Evolutionary conservation across 495 filamentous ascomycete species (phyloP).

Genomic region (Acidiella bohemica): DNA sequence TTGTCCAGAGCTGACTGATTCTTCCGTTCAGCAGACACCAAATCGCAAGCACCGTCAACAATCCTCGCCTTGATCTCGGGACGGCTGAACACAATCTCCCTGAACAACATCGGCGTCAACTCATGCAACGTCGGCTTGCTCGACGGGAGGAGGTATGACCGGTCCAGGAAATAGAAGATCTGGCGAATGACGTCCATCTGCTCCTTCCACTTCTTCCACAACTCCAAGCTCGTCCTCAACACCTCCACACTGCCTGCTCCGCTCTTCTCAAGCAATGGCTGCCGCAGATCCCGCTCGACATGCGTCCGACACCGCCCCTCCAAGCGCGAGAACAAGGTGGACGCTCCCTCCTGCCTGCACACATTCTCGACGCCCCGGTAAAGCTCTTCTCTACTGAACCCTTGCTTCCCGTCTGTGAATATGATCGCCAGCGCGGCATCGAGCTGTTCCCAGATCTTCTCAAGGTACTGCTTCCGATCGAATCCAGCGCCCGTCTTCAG

Average conservation of each 20-base stretch:
- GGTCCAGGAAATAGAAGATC: conserved; percentile 85
- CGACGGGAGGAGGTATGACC: conserved; percentile 66
- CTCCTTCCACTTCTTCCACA: conserved; percentile 67
- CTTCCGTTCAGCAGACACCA: conserved; percentile 59
- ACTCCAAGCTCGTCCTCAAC: conserved; percentile 47
- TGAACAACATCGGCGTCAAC: conserved; percentile 43
- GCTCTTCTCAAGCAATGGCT: conserved; percentile 37
- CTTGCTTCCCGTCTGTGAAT: conserved; percentile 41
- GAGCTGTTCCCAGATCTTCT: conserved; percentile 55
- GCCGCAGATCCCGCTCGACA: conserved; percentile 43
- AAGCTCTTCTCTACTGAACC: conserved; percentile 66
- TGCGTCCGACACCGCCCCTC: conserved; percentile 48
- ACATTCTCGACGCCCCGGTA: conserved; percentile 84
- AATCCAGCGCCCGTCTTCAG: conserved; percentile 45
- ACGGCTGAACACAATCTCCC: conserved; percentile 43
- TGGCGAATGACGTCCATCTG: conserved; percentile 65
- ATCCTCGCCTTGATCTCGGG: conserved; percentile 39
- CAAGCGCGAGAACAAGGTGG: conserved; percentile 48
- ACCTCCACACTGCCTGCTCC: conserved; percentile 46
- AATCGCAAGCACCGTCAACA: conserved; percentile 57
- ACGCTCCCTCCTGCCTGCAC: conserved; percentile 60
- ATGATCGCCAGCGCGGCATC: conserved; percentile 58
- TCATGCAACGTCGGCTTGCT: conserved; percentile 44
- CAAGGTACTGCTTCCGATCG: conserved; percentile 58
- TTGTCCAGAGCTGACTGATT: conserved; percentile 24